Conservation (phyloP, 1,284 basidiomycete species). For the Microbotryomycetes sp. region DNA sequence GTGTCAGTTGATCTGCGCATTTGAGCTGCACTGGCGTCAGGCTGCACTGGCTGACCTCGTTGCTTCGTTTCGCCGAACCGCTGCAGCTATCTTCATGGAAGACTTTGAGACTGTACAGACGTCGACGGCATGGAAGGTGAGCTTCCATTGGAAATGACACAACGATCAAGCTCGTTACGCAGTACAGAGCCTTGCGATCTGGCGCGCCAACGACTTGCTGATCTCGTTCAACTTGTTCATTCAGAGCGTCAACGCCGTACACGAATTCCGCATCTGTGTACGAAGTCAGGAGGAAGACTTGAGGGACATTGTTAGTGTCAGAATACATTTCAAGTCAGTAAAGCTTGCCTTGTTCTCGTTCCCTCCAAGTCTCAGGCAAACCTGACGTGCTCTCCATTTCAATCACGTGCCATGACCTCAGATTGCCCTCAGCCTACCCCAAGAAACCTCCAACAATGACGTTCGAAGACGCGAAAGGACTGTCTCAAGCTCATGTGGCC, state of each 20-base stretch:
- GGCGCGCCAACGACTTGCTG: background rate
- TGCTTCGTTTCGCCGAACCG: background rate
- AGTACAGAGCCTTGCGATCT: background rate
- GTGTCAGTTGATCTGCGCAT: constrained; percentile 12
- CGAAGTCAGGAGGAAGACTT: constrained; percentile 33
- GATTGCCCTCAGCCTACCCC: constrained; percentile 34
- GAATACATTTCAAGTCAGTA: constrained; percentile 35
- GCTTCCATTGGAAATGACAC: no score
- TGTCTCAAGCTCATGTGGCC: constrained; percentile 20
- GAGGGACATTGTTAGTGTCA: constrained; percentile 31
- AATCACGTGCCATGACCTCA: background rate
- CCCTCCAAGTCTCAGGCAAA: no score
- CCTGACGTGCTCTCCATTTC: background rate
- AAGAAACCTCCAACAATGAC: constrained; percentile 30
- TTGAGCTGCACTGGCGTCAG: background rate
- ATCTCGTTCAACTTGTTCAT: background rate
- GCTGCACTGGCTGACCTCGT: no score
- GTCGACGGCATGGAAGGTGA: constrained; percentile 35
- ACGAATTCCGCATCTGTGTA: constrained; percentile 33
- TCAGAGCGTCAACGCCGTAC: constrained; percentile 35
- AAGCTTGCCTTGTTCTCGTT: background rate
- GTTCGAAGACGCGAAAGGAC: constrained; percentile 25
- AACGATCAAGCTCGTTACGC: background rate
- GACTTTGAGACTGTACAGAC: constrained; percentile 33
- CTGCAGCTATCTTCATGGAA: constrained; percentile 35